phyloP scores from a whole-genome alignment of 2,329 filamentous ascomycete species.

The Cordyceps tenuipes region DNA sequence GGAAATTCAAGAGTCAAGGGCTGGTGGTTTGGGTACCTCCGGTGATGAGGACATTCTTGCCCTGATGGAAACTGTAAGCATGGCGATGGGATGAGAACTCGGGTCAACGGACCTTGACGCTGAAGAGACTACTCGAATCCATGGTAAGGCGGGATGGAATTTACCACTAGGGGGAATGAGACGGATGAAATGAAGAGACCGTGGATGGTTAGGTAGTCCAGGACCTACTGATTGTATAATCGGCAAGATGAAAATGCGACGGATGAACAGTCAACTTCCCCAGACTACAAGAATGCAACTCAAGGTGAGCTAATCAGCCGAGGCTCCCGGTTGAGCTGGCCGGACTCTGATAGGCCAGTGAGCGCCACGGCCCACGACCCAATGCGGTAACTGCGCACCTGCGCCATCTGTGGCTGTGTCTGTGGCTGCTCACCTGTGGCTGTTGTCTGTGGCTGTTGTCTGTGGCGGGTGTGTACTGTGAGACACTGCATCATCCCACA shows the following conservation, averaged over 20 bases:
- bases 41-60: slow-evolving; percentile 51
- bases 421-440: too few species aligned
- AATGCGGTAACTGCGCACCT: background rate
- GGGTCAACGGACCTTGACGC: slow-evolving; percentile 43
- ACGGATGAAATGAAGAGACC: background rate
- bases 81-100: background rate
- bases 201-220: background rate
- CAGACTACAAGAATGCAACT: too few species aligned
- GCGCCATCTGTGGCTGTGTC: background rate
- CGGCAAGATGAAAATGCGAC: too few species aligned
- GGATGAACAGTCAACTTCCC: background rate
- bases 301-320: background rate
- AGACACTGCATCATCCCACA: too few species aligned
- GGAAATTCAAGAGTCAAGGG: background rate
- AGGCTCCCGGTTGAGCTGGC: background rate
- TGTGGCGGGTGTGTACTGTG: too few species aligned
- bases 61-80: slow-evolving; percentile 25
- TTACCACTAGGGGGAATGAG: background rate
- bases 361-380: background rate
- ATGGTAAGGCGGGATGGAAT: background rate
- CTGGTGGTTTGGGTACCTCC: slow-evolving; percentile 28
- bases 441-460: too few species aligned
- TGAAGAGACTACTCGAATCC: slow-evolving; percentile 36
- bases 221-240: background rate
- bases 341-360: background rate